phyloP scores from a whole-genome alignment of 257 asterid species.

The Jaltomata sinuosa region DNA sequence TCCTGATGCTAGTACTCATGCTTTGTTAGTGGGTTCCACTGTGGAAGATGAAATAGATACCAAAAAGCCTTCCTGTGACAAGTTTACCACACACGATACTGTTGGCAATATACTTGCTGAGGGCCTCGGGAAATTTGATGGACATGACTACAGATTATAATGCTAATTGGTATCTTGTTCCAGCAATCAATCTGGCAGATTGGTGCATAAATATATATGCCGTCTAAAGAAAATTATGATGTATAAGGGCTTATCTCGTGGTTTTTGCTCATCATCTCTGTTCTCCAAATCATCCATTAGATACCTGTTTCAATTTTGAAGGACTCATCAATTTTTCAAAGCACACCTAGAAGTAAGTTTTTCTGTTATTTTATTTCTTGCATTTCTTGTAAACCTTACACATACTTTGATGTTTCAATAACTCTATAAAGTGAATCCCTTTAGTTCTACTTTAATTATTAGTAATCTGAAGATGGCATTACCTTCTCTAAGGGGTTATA shows the following conservation, averaged over 20 bases:
- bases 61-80: slow-evolving; percentile 1
- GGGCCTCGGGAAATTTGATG: slow-evolving; percentile 13
- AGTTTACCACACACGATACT: slow-evolving; percentile 23
- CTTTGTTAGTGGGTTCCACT: slow-evolving; percentile 42
- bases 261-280: background rate
- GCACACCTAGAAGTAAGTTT: background rate
- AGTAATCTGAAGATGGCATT: background rate
- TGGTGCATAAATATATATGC: background rate
- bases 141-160: background rate
- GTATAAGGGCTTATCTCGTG: background rate
- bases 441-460: background rate
- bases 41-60: slow-evolving; percentile 8
- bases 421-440: background rate
- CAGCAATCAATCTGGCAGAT: background rate
- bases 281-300: background rate
- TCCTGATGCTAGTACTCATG: slow-evolving; percentile 59
- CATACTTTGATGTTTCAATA: background rate
- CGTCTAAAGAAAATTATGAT: background rate
- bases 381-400: background rate
- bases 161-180: background rate
- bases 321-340: background rate
- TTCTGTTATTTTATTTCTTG: background rate
- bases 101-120: slow-evolving; percentile 62
- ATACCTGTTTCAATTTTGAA: background rate
- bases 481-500: background rate